A percentile compares a stretch with the other conserved stretches of the same genome.
These are phyloP conservation scores for Penicillium digitatum DNA, from an alignment of 2,329 filamentous ascomycete species.

Conservation along the genomic window DNA sequence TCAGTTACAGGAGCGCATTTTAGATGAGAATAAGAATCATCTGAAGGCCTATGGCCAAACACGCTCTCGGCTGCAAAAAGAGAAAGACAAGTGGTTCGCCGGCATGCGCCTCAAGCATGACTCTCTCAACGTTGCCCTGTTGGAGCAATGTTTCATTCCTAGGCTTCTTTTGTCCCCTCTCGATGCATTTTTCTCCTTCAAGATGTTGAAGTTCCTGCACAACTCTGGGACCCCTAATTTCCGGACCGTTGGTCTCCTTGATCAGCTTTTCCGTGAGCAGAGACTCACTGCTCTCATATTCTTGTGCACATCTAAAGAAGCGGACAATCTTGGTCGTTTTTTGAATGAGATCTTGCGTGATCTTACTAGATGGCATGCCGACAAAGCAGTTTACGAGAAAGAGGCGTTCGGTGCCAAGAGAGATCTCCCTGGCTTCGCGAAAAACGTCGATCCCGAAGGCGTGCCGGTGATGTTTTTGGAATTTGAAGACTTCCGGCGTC, in stretches of 20 bases:
- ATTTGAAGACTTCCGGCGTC: slow-evolving; percentile 78
- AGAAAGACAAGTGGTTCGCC: slow-evolving; percentile 75
- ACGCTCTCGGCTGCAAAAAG: slow-evolving; percentile 65
- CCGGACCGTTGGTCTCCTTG: slow-evolving; percentile 76
- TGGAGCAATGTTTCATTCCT: slow-evolving; percentile 91
- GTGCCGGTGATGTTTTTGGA: slow-evolving; percentile 70
- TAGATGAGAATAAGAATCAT: slow-evolving; percentile 69
- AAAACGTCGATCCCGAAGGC: slow-evolving; percentile 65
- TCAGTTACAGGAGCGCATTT: slow-evolving; percentile 64
- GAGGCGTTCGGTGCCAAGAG: slow-evolving; percentile 67
- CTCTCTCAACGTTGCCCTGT: slow-evolving; percentile 66
- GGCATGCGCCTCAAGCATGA: slow-evolving; percentile 61
- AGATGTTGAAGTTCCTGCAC: slow-evolving; percentile 83
- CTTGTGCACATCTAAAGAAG: slow-evolving; percentile 82
- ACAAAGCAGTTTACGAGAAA: slow-evolving; percentile 71
- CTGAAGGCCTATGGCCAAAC: slow-evolving; percentile 64
- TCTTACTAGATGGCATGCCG: slow-evolving; percentile 76
- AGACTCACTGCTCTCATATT: slow-evolving; percentile 79
- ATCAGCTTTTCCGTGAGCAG: slow-evolving; percentile 79
- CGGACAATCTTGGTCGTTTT: slow-evolving; percentile 89
- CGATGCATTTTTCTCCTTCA: slow-evolving; percentile 85
- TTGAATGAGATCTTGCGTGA: slow-evolving; percentile 77
- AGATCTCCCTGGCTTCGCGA: slow-evolving; percentile 73
- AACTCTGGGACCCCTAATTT: slow-evolving; percentile 80
- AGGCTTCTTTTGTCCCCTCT: slow-evolving; percentile 76